Percentiles rank a stretch among this genome's conserved stretches.
phyloP scores from a whole-genome alignment of 495 filamentous ascomycete species.

The Penicillium salamii region DNA sequence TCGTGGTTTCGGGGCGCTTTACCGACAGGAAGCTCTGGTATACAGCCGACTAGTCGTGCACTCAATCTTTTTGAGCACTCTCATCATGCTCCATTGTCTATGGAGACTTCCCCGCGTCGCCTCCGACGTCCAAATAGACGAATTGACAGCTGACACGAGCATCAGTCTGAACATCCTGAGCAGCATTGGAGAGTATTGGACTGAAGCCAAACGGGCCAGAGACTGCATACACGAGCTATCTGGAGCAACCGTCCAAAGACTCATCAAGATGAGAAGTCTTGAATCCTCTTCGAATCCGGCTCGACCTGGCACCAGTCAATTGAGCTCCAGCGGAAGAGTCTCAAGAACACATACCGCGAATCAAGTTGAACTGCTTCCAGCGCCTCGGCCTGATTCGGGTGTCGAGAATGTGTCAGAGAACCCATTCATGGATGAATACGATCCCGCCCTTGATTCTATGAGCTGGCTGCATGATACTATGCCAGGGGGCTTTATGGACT shows the following conservation, averaged over 20 bases:
- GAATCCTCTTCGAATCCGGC: conserved; percentile 1
- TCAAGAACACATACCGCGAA: not conserved
- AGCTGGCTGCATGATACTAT: conserved; percentile 29
- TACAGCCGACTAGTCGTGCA: conserved; percentile 43
- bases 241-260: conserved; percentile 33
- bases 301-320: not conserved
- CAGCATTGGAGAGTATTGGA: conserved; percentile 47
- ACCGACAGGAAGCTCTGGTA: conserved; percentile 29
- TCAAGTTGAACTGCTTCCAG: not conserved
- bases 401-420: not conserved
- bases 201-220: conserved; percentile 39
- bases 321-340: not conserved
- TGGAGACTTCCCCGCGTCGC: conserved; percentile 36
- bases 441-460: conserved; percentile 11
- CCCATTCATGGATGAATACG: conserved; percentile 10
- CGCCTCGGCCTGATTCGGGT: not conserved
- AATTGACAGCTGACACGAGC: conserved; percentile 34
- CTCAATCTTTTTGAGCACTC: conserved; percentile 37
- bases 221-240: conserved; percentile 44
- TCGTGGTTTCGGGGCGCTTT: conserved; percentile 33
- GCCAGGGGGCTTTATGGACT: conserved; percentile 27
- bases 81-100: conserved; percentile 43
- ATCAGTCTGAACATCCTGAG: conserved; percentile 42
- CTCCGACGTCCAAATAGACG: conserved; percentile 34
- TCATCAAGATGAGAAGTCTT: conserved; percentile 28